Conservation (phyloP, 2,329 filamentous ascomycete genomes). For the Didymella lethalis region DNA sequence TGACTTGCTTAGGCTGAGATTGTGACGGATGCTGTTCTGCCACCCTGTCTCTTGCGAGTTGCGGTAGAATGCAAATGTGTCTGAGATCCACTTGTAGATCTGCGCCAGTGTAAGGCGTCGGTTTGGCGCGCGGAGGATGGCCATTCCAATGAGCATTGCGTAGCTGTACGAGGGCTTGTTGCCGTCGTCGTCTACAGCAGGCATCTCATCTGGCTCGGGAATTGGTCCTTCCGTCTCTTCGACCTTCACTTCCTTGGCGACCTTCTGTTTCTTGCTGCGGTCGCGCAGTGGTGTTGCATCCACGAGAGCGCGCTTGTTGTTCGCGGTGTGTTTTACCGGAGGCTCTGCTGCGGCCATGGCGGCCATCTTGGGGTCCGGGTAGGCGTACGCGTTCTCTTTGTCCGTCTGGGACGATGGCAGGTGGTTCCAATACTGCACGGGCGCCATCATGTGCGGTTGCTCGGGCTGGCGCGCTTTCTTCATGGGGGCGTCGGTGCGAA, state of each 20-base stretch:
- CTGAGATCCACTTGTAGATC: slow-evolving; percentile 99
- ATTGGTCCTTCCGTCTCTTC: slow-evolving; percentile 59
- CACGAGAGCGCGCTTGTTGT: slow-evolving; percentile 67
- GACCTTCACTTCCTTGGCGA: slow-evolving; percentile 59
- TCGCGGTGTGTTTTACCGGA: slow-evolving; percentile 43
- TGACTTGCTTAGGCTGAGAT: slow-evolving; percentile 94
- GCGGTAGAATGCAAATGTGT: slow-evolving; percentile 85
- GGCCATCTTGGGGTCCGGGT: slow-evolving; percentile 50
- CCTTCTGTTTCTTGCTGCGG: slow-evolving; percentile 73
- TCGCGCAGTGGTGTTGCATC: slow-evolving; percentile 79
- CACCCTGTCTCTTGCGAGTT: slow-evolving; percentile 84
- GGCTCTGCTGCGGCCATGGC: slow-evolving; percentile 38
- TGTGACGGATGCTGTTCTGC: slow-evolving; percentile 99
- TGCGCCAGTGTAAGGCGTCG: slow-evolving; percentile 88
- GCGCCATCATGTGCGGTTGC: slow-evolving; percentile 47
- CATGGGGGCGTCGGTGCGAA: slow-evolving; percentile 71
- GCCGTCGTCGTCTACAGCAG: slow-evolving; percentile 82
- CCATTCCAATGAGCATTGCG: slow-evolving; percentile 94
- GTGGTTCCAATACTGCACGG: slow-evolving; percentile 63
- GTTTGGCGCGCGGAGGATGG: slow-evolving; percentile 84
- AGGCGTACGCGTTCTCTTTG: slow-evolving; percentile 58
- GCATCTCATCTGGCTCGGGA: slow-evolving; percentile 81
- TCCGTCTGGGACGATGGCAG: slow-evolving; percentile 57
- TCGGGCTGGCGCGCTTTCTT: slow-evolving; percentile 66
- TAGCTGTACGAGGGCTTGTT: slow-evolving; percentile 92